Conservation (phyloP, 192 early-diverging fungal genomes). For the Coemansia sp. region DNA sequence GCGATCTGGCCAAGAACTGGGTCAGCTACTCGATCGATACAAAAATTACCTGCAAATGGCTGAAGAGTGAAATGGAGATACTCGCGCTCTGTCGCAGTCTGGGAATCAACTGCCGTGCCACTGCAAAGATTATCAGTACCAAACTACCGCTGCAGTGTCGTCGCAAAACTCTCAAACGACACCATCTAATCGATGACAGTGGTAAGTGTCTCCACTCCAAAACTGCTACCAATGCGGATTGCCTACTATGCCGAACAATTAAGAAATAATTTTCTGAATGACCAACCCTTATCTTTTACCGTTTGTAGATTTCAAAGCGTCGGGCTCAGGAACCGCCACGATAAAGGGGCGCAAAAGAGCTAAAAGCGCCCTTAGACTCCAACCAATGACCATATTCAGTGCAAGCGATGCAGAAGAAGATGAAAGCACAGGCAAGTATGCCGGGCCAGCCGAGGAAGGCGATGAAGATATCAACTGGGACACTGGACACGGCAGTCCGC, state of each 20-base stretch:
- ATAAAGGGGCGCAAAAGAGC: background rate
- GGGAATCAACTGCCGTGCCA: slow-evolving; percentile 27
- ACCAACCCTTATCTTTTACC: too few species aligned
- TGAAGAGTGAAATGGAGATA: slow-evolving; percentile 25
- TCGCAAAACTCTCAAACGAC: slow-evolving; percentile 32
- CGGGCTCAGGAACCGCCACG: background rate
- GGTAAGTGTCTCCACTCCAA: background rate
- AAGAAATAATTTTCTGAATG: too few species aligned
- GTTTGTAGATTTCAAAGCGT: too few species aligned
- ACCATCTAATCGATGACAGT: background rate
- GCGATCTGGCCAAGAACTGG: slow-evolving; percentile 41
- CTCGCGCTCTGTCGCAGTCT: slow-evolving; percentile 25
- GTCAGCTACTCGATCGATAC: slow-evolving; percentile 24
- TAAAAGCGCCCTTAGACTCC: background rate
- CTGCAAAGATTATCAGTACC: slow-evolving; percentile 41
- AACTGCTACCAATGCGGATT: too few species aligned
- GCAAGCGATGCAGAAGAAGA: background rate
- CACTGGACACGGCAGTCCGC: slow-evolving; percentile 20
- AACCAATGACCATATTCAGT: background rate
- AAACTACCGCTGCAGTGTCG: slow-evolving; percentile 48
- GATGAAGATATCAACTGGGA: slow-evolving; percentile 18
- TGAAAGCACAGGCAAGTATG: background rate
- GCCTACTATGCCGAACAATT: too few species aligned
- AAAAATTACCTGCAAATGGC: slow-evolving; percentile 31
- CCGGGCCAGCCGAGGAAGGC: background rate